phyloP scores from a whole-genome alignment of 75 land plant species.

The Isoetes taiwanensis region DNA sequence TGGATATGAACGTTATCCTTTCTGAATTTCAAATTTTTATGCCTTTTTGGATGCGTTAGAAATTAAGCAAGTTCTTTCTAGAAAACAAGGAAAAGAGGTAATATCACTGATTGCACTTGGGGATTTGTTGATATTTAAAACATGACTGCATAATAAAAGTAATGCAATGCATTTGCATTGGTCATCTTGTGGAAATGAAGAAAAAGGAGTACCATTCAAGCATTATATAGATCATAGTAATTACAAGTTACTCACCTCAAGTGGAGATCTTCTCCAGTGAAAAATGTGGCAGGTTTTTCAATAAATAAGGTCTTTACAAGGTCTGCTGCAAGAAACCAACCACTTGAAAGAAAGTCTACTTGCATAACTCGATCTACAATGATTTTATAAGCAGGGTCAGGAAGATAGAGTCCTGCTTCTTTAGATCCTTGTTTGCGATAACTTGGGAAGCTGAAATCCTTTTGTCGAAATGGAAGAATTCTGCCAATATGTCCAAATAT shows the following conservation, averaged over 20 bases:
- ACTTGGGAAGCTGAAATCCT: slow-evolving; percentile 91
- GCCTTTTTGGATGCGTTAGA: too few species aligned
- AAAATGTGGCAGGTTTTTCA: slow-evolving; percentile 77
- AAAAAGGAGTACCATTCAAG: not conserved
- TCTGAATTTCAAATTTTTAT: too few species aligned
- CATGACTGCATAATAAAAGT: too few species aligned
- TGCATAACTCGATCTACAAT: slow-evolving; percentile 65
- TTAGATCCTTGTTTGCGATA: slow-evolving; percentile 79
- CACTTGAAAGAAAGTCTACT: slow-evolving; percentile 96
- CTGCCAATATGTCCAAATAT: slow-evolving; percentile 96
- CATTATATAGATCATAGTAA: not conserved
- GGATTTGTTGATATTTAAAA: too few species aligned
- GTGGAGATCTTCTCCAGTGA: slow-evolving; percentile 95
- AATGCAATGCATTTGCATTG: too few species aligned
- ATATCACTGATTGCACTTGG: too few species aligned
- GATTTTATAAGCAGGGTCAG: slow-evolving; percentile 94
- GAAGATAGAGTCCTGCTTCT: slow-evolving; percentile 92
- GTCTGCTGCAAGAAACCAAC: slow-evolving; percentile 88
- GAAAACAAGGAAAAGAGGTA: too few species aligned
- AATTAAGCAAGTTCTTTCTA: too few species aligned
- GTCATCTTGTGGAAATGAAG: too few species aligned
- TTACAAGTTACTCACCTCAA: slow-evolving; percentile 39
- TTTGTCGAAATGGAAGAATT: slow-evolving; percentile 85
- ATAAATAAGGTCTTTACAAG: slow-evolving; percentile 81
- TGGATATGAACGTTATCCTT: too few species aligned